Evolutionary conservation across 768 basidiomycete genomes (phyloP).

Genomic region (Xanthoconium stramineum): DNA sequence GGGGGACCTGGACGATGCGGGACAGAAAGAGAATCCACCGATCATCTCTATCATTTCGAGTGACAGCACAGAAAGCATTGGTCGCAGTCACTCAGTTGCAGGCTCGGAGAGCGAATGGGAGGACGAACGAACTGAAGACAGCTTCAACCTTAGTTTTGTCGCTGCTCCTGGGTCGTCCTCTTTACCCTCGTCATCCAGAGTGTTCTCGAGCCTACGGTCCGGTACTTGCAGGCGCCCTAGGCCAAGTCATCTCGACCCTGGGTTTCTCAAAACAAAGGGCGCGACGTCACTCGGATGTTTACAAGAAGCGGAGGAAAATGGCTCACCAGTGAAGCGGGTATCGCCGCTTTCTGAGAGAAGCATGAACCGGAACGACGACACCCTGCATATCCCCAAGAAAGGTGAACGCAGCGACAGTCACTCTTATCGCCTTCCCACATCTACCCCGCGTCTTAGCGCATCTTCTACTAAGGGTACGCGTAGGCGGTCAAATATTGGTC

Average conservation of each 20-base stretch:
- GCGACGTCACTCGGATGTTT: slow-evolving; percentile 57
- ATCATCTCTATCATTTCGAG: slow-evolving; percentile 31
- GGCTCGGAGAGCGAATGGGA: slow-evolving; percentile 88
- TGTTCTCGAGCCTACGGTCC: slow-evolving; percentile 13
- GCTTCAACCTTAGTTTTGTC: slow-evolving; percentile 54
- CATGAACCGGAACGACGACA: slow-evolving; percentile 45
- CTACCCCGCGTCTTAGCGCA: slow-evolving; percentile 39
- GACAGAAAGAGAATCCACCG: slow-evolving; percentile 24
- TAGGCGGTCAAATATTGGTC: slow-evolving; percentile 72
- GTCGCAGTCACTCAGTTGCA: slow-evolving; percentile 43
- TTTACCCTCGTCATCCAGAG: slow-evolving; percentile 35
- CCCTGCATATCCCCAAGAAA: slow-evolving; percentile 34
- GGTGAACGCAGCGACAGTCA: slow-evolving; percentile 41
- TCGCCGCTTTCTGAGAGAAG: slow-evolving; percentile 64
- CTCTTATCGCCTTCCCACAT: slow-evolving; percentile 45
- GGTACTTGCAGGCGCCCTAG: slow-evolving; percentile 45
- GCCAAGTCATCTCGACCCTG: slow-evolving; percentile 65
- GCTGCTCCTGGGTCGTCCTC: slow-evolving; percentile 32
- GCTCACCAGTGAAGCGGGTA: slow-evolving; percentile 28
- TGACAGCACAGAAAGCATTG: slow-evolving; percentile 35
- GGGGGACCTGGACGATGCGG: slow-evolving; percentile 70
- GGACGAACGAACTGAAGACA: slow-evolving; percentile 83
- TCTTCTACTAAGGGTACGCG: slow-evolving; percentile 40
- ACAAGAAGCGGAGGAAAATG: slow-evolving; percentile 68
- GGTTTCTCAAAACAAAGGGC: slow-evolving; percentile 58